These are phyloP conservation scores for Podospora tetraspora DNA, from an alignment of 495 filamentous ascomycete species.

Conservation along the genomic window DNA sequence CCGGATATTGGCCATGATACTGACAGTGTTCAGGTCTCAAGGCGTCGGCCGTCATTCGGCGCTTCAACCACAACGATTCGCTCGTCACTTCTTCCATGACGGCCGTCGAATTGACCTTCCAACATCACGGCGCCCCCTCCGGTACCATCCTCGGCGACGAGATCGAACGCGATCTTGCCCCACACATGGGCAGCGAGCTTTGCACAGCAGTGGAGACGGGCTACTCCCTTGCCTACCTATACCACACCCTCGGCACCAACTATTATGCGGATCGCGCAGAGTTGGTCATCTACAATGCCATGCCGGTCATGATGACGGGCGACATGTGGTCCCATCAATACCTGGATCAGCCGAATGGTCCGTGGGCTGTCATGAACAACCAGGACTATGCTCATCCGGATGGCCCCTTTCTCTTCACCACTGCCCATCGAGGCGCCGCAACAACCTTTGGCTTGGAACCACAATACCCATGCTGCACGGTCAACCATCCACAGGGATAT, in stretches of 20 bases:
- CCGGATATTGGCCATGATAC: background rate
- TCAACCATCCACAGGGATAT: slow-evolving; percentile 57
- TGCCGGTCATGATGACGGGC: slow-evolving; percentile 50
- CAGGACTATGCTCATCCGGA: slow-evolving; percentile 8
- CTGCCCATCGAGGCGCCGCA: slow-evolving; percentile 19
- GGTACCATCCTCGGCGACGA: slow-evolving; percentile 31
- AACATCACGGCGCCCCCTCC: slow-evolving; percentile 27
- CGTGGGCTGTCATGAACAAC: slow-evolving; percentile 30
- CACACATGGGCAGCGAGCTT: slow-evolving; percentile 30
- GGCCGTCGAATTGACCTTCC: slow-evolving; percentile 27
- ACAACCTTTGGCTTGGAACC: slow-evolving; percentile 42
- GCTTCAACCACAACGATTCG: slow-evolving; percentile 24
- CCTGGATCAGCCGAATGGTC: slow-evolving; percentile 54
- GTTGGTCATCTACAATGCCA: slow-evolving; percentile 54
- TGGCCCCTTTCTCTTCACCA: slow-evolving; percentile 22
- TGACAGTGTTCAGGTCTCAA: slow-evolving; percentile 17
- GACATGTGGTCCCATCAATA: slow-evolving; percentile 62
- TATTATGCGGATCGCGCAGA: slow-evolving; percentile 55
- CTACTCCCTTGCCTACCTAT: slow-evolving; percentile 33
- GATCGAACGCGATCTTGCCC: slow-evolving; percentile 24
- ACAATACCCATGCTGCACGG: slow-evolving; percentile 54
- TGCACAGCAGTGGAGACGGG: slow-evolving; percentile 33
- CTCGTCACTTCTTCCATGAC: slow-evolving; percentile 22
- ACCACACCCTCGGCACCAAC: slow-evolving; percentile 41
- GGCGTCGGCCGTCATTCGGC: slow-evolving; percentile 23